A percentile compares a stretch with the other conserved stretches of the same genome.
Conservation (phyloP, 805 yeast genomes). For the Wickerhamiella occidentalis region DNA sequence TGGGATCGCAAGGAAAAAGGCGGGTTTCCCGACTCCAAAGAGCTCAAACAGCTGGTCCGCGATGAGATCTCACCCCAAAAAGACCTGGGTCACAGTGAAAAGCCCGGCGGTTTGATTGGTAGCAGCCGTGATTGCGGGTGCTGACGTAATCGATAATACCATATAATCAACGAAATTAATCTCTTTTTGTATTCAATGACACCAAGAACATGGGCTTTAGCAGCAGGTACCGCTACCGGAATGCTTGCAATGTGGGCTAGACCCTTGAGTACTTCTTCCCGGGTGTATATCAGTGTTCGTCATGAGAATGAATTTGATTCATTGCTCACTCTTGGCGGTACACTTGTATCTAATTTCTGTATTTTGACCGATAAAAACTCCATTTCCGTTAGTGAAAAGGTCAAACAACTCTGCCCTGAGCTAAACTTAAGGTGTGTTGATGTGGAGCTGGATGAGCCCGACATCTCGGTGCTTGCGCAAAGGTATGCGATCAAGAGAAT, state of each 20-base stretch:
- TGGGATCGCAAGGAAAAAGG: slow-evolving; percentile 54
- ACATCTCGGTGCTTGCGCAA: slow-evolving; percentile 43
- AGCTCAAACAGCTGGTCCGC: slow-evolving; percentile 55
- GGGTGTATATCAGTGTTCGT: slow-evolving; percentile 43
- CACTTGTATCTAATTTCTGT: slow-evolving; percentile 62
- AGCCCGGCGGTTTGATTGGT: slow-evolving; percentile 12
- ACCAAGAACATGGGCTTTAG: slow-evolving; percentile 15
- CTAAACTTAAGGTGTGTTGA: slow-evolving; percentile 56
- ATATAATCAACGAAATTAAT: too few relatives aligned
- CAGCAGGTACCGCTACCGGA: slow-evolving; percentile 10
- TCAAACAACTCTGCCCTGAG: slow-evolving; percentile 39
- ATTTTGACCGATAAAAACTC: slow-evolving; percentile 50
- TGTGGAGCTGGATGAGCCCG: slow-evolving; percentile 56
- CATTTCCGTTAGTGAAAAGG: slow-evolving; percentile 48
- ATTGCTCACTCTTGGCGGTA: slow-evolving; percentile 39
- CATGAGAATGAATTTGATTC: slow-evolving; percentile 49
- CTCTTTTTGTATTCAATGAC: too few relatives aligned
- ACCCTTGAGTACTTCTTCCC: slow-evolving; percentile 24
- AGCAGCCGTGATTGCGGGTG: not conserved
- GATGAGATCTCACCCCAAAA: slow-evolving; percentile 43
- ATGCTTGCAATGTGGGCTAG: slow-evolving; percentile 6
- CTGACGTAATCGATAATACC: not conserved
- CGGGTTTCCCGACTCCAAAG: slow-evolving; percentile 83
- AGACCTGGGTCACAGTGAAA: slow-evolving; percentile 54
- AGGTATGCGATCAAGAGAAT: slow-evolving; percentile 45